Percentiles rank a stretch among this genome's conserved stretches.
Evolutionary conservation across 2,329 filamentous ascomycete genomes (phyloP).

Genomic region (Colletotrichum noveboracense): DNA sequence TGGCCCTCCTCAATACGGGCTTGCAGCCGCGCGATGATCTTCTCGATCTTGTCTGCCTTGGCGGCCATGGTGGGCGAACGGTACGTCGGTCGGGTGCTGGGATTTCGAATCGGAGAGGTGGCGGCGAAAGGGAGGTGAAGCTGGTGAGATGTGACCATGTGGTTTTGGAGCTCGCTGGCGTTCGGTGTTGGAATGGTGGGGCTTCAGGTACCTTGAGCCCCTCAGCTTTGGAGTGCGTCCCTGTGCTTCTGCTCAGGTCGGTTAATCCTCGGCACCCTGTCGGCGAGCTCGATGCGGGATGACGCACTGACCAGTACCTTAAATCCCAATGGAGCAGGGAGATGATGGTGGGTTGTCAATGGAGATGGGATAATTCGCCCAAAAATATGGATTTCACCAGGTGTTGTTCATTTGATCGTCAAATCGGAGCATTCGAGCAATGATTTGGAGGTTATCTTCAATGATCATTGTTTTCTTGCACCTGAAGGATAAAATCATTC

Average conservation of each 20-base stretch:
- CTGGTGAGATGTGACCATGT: neutral
- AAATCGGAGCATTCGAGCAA: neutral
- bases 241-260: neutral
- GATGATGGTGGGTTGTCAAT: neutral
- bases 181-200: neutral
- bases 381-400: neutral
- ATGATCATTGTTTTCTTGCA: neutral
- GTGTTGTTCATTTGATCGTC: neutral
- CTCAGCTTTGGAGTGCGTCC: neutral
- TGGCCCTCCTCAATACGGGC: conserved; percentile 89
- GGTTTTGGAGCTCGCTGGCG: neutral
- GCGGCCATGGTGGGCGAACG: conserved; percentile 2
- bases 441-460: neutral
- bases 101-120: neutral
- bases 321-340: neutral
- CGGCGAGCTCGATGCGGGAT: neutral
- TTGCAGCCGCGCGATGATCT: conserved; percentile 72
- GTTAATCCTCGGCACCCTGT: neutral
- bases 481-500: neutral
- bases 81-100: neutral
- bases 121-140: neutral
- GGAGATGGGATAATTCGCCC: neutral
- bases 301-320: conserved; percentile 5
- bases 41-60: conserved; percentile 52
- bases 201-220: neutral